Evolutionary conservation across 2,329 filamentous ascomycete species (phyloP).

Genomic region (Aspergillus pseudoterreus): DNA sequence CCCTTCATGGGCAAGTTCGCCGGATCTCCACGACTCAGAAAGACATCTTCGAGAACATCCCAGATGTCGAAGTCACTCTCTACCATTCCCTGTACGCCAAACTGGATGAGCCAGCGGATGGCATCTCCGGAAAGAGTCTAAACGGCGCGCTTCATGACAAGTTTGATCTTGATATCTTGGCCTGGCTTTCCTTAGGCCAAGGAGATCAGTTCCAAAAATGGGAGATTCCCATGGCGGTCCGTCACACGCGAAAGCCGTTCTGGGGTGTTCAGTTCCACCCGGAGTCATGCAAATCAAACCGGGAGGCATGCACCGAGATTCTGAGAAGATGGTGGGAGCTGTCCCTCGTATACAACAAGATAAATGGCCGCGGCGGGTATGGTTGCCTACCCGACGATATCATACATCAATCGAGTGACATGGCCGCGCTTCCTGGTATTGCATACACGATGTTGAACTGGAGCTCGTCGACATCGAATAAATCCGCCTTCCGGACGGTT

Average conservation of each 20-base stretch:
- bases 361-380: conserved; percentile 21
- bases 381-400: conserved; percentile 16
- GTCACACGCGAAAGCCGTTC: conserved; percentile 66
- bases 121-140: not conserved
- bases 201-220: conserved; percentile 25
- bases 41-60: conserved; percentile 64
- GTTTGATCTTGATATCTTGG: conserved; percentile 50
- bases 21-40: conserved; percentile 56
- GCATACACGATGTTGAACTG: conserved; percentile 44
- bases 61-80: conserved; percentile 65
- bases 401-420: conserved; percentile 15
- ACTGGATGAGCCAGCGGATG: conserved; percentile 29
- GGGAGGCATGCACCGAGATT: conserved; percentile 55
- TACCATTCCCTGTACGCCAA: conserved; percentile 65
- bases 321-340: conserved; percentile 72
- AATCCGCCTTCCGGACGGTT: conserved; percentile 24
- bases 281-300: conserved; percentile 76
- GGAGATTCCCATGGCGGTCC: conserved; percentile 70
- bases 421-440: conserved; percentile 32
- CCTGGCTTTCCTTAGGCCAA: conserved; percentile 55
- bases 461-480: conserved; percentile 26
- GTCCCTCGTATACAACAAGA: conserved; percentile 58
- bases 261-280: conserved; percentile 91
- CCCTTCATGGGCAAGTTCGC: conserved; percentile 78
- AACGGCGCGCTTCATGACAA: not conserved